phyloP scores from a whole-genome alignment of 495 filamentous ascomycete species.

The Lineolata rhizophorae region DNA sequence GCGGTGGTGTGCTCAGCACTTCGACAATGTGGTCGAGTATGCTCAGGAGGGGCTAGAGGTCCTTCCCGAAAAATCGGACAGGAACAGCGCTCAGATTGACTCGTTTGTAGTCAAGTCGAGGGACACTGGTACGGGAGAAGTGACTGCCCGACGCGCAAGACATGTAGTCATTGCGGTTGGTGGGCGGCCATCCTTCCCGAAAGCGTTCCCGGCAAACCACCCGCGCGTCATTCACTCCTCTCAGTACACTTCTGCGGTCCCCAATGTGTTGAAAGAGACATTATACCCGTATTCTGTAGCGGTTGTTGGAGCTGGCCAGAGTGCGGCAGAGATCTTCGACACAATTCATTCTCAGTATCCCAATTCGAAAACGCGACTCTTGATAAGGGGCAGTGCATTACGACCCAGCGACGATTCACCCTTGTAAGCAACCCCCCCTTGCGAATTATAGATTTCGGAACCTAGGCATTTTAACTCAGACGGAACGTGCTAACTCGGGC shows the following conservation, averaged over 20 bases:
- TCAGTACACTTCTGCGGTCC: conserved; percentile 47
- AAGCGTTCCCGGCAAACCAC: conserved; percentile 35
- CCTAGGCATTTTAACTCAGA: too few species aligned
- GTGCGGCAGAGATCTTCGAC: conserved; percentile 85
- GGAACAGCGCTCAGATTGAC: conserved; percentile 21
- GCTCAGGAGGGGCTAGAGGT: conserved; percentile 52
- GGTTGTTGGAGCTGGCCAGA: conserved; percentile 76
- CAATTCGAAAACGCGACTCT: conserved; percentile 49
- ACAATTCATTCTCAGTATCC: conserved; percentile 68
- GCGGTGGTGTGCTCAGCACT: conserved; percentile 69
- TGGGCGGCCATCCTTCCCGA: conserved; percentile 58
- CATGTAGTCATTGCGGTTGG: conserved; percentile 79
- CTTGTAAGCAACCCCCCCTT: conserved; percentile 37
- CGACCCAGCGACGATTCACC: conserved; percentile 87
- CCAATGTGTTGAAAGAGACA: conserved; percentile 34
- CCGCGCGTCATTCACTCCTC: conserved; percentile 68
- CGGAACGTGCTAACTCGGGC: too few species aligned
- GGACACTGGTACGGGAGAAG: conserved; percentile 27
- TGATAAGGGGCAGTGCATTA: conserved; percentile 60
- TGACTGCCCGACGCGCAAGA: conserved; percentile 33
- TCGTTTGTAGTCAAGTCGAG: conserved; percentile 33
- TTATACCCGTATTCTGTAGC: conserved; percentile 45
- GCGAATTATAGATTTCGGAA: too few species aligned
- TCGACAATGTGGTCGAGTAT: conserved; percentile 59
- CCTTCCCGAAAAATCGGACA: conserved; percentile 15